Conservation (phyloP, 2,329 filamentous ascomycete species). For the Colletotrichum aenigma region DNA sequence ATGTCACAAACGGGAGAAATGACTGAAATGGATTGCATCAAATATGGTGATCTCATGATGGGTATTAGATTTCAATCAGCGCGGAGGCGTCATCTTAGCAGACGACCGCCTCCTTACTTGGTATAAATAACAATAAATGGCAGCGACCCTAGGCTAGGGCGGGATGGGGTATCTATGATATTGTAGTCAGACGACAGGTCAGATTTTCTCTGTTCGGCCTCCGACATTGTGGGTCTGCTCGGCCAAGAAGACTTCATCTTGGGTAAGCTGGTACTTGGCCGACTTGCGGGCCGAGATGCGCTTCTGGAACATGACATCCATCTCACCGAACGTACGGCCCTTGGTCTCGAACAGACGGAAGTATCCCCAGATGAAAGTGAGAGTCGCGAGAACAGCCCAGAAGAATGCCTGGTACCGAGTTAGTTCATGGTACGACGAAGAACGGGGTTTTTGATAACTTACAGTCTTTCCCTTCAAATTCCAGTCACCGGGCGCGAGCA, state of each 20-base stretch:
- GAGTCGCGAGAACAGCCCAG: constrained; percentile 39
- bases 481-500: constrained; percentile 43
- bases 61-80: not conserved
- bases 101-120: not conserved
- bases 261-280: constrained; percentile 35
- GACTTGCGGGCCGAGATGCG: constrained; percentile 42
- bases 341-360: constrained; percentile 50
- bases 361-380: constrained; percentile 44
- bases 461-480: constrained; percentile 43
- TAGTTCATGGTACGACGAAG: not conserved
- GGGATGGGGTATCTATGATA: not conserved
- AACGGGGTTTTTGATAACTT: not conserved
- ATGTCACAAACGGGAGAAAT: not conserved
- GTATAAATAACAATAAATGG: not conserved
- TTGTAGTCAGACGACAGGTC: not conserved
- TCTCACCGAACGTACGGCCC: constrained; percentile 47
- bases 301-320: constrained; percentile 48
- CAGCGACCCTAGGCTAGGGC: not conserved
- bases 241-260: constrained; percentile 32
- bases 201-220: constrained; percentile 2
- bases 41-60: not conserved
- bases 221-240: not conserved
- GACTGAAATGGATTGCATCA: not conserved
- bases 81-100: not conserved
- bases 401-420: constrained; percentile 40